phyloP scores from a whole-genome alignment of 2,329 filamentous ascomycete species.

The Rhinocladiella similis region DNA sequence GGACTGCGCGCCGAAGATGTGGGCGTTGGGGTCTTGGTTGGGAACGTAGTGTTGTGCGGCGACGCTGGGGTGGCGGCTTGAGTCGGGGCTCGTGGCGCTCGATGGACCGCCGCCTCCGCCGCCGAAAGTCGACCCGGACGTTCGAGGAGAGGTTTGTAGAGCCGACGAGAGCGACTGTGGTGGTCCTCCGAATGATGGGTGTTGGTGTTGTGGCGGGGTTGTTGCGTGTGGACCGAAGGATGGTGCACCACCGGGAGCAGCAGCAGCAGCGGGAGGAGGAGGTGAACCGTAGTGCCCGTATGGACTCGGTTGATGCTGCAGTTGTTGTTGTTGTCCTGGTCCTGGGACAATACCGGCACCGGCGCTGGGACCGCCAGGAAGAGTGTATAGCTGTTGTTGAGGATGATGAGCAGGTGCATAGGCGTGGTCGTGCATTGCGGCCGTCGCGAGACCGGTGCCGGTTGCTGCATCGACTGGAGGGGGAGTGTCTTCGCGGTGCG shows the following conservation, averaged over 20 bases:
- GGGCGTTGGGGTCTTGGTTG: constrained; percentile 21
- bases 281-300: constrained; percentile 22
- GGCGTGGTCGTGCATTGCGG: constrained; percentile 40
- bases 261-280: not conserved
- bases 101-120: not conserved
- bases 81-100: constrained; percentile 13
- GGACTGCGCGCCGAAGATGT: constrained; percentile 17
- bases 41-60: constrained; percentile 25
- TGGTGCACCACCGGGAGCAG: no score
- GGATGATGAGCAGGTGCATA: constrained; percentile 24
- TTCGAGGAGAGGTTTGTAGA: constrained; percentile 18
- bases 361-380: constrained; percentile 17
- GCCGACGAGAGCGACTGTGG: constrained; percentile 2
- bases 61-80: constrained; percentile 15
- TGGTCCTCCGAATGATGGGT: not conserved
- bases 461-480: constrained; percentile 58
- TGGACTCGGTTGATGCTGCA: not conserved
- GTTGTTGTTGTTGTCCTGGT: constrained; percentile 9
- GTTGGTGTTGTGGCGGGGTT: constrained; percentile 6
- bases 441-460: constrained; percentile 47
- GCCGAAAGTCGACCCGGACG: constrained; percentile 18
- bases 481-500: constrained; percentile 66
- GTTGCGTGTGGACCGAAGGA: constrained; percentile 17
- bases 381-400: constrained; percentile 29
- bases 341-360: no score